Evolutionary conservation across 768 basidiomycete genomes (phyloP), one percentile per base, ranked within the genome.

Genomic region (Phaffia tasmanica): DNA sequence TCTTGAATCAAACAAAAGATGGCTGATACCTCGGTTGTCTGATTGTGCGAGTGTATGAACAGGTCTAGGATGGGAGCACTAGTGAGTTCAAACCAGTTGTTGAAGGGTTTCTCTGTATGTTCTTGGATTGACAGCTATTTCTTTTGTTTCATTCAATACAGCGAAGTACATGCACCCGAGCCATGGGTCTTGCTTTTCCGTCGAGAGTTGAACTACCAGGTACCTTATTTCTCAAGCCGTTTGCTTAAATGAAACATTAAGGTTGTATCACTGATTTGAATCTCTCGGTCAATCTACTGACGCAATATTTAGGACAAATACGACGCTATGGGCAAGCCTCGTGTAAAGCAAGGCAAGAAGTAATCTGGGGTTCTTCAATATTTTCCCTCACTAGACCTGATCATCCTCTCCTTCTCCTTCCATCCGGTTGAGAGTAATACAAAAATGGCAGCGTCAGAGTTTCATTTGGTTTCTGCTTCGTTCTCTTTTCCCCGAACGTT

Each of bases 121-220:
- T 19, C 35, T 29, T 11, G 29, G 5, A 11, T 50, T 62, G 58
- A 60, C 58, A 25, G 30, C 21, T 25, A 1, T 1, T 61, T 3
- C 32, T 6, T 25, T 32, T 51, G 16, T 19, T 35, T 42, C 23
- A n/a, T 11, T 15, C 29, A 2, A 6, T 19, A 14, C 46, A 64
- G 63, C 54, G 63, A 65, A 53, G 58, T 65, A 50, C 64, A 65
- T 51, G 49, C 49, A 51, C 91, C 91, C 9, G 90, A 90, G 76
- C 90, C 91, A 14, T 91, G 94, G 75, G 90, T 95, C 67, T 82
- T 97, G 27, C 85, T 95, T 64, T 97, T 97, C 78, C 85, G 93
- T 72, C 85, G 93, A 64, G 73, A 73, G 48, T 74, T 75, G 65
- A 70, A 77, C 56, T 76, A 73, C 67, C 73, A 75, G 27, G 64